Evolutionary conservation across 495 filamentous ascomycete genomes (phyloP).

Genomic region (Penicillium samsonianum): DNA sequence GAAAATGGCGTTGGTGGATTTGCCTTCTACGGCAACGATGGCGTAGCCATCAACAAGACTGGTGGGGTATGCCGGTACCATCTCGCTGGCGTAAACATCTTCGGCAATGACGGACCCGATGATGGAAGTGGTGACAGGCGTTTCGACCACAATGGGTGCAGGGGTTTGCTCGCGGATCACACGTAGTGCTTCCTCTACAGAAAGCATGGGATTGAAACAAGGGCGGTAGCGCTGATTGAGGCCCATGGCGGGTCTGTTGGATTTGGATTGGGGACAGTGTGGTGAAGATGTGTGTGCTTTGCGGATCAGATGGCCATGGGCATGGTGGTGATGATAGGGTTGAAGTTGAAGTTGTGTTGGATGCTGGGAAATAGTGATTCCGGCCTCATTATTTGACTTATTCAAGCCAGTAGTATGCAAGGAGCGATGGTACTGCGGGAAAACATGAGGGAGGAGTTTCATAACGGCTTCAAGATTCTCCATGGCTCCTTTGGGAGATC

Average conservation of each 20-base stretch:
- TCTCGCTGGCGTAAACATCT: slow-evolving; percentile 75
- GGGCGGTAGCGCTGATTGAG: slow-evolving; percentile 74
- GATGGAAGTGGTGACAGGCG: slow-evolving; percentile 60
- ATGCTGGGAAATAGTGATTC: slow-evolving; percentile 48
- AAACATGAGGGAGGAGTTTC: slow-evolving; percentile 86
- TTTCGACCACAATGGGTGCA: slow-evolving; percentile 51
- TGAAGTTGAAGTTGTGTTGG: slow-evolving; percentile 42
- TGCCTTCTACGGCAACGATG: slow-evolving; percentile 53
- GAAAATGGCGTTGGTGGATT: slow-evolving; percentile 70
- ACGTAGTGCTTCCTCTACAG: slow-evolving; percentile 75
- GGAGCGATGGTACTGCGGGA: slow-evolving; percentile 59
- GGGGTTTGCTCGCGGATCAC: slow-evolving; percentile 74
- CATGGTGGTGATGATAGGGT: slow-evolving; percentile 52
- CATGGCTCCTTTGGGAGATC: slow-evolving; percentile 90
- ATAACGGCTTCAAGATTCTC: slow-evolving; percentile 88
- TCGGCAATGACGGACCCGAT: slow-evolving; percentile 79
- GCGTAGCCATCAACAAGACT: slow-evolving; percentile 98
- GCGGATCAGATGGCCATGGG: slow-evolving; percentile 55
- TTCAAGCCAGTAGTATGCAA: slow-evolving; percentile 78
- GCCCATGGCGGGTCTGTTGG: slow-evolving; percentile 68
- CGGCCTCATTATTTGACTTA: slow-evolving; percentile 66
- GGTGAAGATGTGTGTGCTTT: slow-evolving; percentile 69
- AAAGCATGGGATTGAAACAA: slow-evolving; percentile 89
- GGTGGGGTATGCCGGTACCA: slow-evolving; percentile 88
- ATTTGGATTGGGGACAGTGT: slow-evolving; percentile 66